phyloP scores from a whole-genome alignment of 225 moss, liverwort and hornwort genomes.

The Polytrichum formosum region DNA sequence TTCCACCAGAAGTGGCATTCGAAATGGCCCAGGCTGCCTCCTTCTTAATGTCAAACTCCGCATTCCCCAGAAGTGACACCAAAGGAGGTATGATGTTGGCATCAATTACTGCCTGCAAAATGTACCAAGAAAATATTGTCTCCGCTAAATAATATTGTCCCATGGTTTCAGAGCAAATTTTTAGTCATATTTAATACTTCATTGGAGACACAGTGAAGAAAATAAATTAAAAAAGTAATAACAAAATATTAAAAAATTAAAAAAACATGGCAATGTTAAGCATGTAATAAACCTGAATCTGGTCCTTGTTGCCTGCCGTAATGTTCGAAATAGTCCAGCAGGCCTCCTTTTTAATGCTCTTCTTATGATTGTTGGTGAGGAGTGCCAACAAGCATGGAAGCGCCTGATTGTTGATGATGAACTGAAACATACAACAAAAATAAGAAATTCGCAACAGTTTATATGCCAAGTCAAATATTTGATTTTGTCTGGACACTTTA shows the following conservation, averaged over 20 bases:
- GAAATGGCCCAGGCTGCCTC: slow-evolving; percentile 31
- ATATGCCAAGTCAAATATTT: no score
- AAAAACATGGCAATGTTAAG: not conserved
- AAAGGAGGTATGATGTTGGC: slow-evolving; percentile 24
- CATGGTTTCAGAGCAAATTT: no score
- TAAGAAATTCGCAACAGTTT: no score
- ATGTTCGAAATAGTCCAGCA: slow-evolving; percentile 28
- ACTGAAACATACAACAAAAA: not conserved
- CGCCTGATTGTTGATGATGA: slow-evolving; percentile 22
- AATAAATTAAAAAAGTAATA: not conserved
- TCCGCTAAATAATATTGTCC: no score
- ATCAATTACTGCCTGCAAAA: slow-evolving; percentile 21
- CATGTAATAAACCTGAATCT: slow-evolving; percentile 16
- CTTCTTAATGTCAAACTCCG: slow-evolving; percentile 30
- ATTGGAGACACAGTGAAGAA: not conserved
- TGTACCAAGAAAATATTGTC: not conserved
- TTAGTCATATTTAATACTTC: no score
- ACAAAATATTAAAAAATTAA: no score
- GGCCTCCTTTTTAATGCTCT: slow-evolving; percentile 25
- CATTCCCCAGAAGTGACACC: slow-evolving; percentile 16
- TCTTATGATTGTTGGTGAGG: slow-evolving; percentile 16
- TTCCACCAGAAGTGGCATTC: slow-evolving; percentile 25
- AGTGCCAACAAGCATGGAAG: slow-evolving; percentile 19
- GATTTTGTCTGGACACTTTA: no score
- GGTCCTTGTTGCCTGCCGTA: slow-evolving; percentile 25